phyloP scores from a whole-genome alignment of 108 stramenopile genomes.

The Heterococcus sp. region DNA sequence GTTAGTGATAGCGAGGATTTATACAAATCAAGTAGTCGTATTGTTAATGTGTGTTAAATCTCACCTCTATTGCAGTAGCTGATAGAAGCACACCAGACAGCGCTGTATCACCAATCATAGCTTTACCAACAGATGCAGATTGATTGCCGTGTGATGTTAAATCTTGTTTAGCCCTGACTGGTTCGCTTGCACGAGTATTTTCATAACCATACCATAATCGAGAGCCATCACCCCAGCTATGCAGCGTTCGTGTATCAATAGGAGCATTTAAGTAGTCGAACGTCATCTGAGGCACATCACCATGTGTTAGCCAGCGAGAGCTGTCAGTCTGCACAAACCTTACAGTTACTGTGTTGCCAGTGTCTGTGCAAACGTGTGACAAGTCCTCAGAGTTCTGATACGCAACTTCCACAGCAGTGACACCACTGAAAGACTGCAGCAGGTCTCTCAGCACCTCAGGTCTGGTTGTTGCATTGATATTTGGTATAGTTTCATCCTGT shows the following conservation, averaged over 20 bases:
- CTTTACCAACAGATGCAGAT: not conserved
- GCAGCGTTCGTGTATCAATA: conserved; percentile 15
- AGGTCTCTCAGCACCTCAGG: not conserved
- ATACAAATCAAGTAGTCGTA: not conserved
- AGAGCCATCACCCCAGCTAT: conserved; percentile 16
- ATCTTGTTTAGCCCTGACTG: conserved; percentile 41
- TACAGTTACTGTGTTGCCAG: not conserved
- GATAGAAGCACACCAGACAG: not conserved
- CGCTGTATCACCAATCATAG: not conserved
- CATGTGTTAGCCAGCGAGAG: conserved; percentile 1
- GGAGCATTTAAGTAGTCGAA: conserved; percentile 43
- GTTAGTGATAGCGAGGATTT: no score
- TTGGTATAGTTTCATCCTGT: not conserved
- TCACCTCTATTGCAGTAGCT: not conserved
- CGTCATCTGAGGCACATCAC: conserved; percentile 27
- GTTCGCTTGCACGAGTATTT: conserved; percentile 9
- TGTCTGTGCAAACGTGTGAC: not conserved
- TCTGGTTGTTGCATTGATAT: not conserved
- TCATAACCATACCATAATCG: conserved; percentile 33
- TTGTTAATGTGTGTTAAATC: not conserved
- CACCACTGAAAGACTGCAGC: not conserved
- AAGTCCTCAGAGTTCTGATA: not conserved
- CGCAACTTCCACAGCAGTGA: not conserved
- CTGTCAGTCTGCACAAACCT: not conserved
- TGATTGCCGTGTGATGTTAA: no score